These are phyloP conservation scores for Linanthus parryae DNA, from an alignment of 148 eudicot genomes.

Conservation along the genomic window DNA sequence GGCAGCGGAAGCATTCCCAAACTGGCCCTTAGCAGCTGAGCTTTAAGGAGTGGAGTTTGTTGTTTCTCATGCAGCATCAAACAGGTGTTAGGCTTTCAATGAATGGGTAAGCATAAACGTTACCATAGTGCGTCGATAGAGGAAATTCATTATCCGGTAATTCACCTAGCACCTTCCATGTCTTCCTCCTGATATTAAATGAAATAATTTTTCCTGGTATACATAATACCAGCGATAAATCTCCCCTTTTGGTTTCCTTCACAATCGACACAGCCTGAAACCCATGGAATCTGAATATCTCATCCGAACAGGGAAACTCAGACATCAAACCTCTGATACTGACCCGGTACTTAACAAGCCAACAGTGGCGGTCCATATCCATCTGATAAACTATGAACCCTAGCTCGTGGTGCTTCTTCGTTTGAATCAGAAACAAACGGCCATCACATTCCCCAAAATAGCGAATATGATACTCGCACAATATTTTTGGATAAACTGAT, in stretches of 20 bases:
- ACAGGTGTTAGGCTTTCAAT: neutral
- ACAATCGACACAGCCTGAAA: too few species aligned
- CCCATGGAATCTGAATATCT: too few species aligned
- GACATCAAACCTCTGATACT: too few species aligned
- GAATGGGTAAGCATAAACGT: neutral
- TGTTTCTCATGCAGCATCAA: too few species aligned
- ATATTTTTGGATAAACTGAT: neutral
- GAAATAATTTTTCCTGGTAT: too few species aligned
- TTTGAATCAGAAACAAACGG: neutral
- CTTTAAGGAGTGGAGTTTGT: too few species aligned
- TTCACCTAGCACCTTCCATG: neutral
- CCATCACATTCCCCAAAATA: conserved; percentile 3
- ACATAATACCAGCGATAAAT: too few species aligned
- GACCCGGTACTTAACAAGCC: neutral
- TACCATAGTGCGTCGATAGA: too few species aligned
- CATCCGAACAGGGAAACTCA: too few species aligned
- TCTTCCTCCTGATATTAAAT: neutral
- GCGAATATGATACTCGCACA: neutral
- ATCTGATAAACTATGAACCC: neutral
- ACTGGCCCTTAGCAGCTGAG: too few species aligned
- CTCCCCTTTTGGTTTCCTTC: too few species aligned
- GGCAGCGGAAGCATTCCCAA: too few species aligned
- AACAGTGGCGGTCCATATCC: neutral
- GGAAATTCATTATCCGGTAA: neutral
- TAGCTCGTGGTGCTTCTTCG: neutral